Conservation (phyloP, 345 rosid genomes). For the Rhizophora mangle region DNA sequence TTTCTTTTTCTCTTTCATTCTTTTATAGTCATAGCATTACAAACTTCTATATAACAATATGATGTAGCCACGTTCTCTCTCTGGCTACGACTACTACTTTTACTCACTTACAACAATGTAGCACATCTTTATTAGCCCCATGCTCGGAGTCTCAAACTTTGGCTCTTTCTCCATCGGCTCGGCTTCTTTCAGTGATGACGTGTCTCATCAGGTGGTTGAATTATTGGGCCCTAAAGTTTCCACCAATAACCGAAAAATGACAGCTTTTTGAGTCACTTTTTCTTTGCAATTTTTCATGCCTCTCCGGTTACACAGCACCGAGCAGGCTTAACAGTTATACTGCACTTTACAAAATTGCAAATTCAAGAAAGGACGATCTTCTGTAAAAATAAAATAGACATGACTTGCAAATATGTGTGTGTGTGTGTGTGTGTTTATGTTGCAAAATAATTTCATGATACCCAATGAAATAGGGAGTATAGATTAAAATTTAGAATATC, state of each 20-base stretch:
- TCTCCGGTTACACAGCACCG: too few relatives aligned
- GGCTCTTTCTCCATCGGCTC: constrained; percentile 32
- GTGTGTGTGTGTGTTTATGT: too few relatives aligned
- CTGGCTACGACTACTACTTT: constrained; percentile 23
- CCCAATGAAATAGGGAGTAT: too few relatives aligned
- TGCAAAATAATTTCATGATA: too few relatives aligned
- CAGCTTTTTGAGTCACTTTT: constrained; percentile 21
- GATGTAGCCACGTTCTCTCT: constrained; percentile 19
- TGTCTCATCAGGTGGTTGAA: constrained; percentile 39
- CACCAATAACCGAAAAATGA: constrained; percentile 21
- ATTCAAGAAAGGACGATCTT: too few relatives aligned
- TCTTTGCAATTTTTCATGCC: constrained; percentile 46
- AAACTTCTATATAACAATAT: constrained; percentile 32
- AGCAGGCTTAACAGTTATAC: constrained; percentile 49
- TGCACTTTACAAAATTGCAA: constrained; percentile 49
- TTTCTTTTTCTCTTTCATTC: neutral
- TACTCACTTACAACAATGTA: constrained; percentile 23
- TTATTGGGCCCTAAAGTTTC: constrained; percentile 43
- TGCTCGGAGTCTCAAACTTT: constrained; percentile 30
- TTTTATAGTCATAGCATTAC: constrained; percentile 16
- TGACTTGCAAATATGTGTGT: too few relatives aligned
- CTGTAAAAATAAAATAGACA: too few relatives aligned
- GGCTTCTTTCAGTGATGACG: constrained; percentile 33
- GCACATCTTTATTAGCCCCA: neutral
- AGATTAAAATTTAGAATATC: too few relatives aligned